A percentile compares a stretch with the other conserved stretches of the same genome.
Evolutionary conservation across 208 protist species (phyloP).

Genomic region (Trichomonas gallinae): DNA sequence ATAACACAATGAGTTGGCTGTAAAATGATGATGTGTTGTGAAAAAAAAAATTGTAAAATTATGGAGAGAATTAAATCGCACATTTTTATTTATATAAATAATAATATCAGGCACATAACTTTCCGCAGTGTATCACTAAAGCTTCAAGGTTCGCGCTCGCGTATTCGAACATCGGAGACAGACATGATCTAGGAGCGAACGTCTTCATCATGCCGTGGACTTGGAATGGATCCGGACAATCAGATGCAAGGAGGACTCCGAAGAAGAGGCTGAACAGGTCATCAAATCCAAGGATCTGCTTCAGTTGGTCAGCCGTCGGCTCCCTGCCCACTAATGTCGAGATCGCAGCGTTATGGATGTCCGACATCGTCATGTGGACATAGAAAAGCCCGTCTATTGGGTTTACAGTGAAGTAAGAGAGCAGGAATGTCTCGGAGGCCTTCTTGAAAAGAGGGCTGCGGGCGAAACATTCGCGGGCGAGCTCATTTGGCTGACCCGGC

Average conservation of each 20-base stretch:
- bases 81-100: too few species aligned
- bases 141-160: not conserved
- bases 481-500: not conserved
- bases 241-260: not conserved
- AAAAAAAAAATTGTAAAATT: too few species aligned
- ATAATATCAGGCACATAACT: not conserved
- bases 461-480: not conserved
- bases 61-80: too few species aligned
- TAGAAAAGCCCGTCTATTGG: not conserved
- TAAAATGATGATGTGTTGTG: too few species aligned
- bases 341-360: not conserved
- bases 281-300: not conserved
- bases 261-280: not conserved
- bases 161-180: not conserved
- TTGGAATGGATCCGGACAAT: not conserved
- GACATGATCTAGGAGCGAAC: not conserved
- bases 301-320: not conserved
- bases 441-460: not conserved
- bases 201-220: not conserved
- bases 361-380: not conserved
- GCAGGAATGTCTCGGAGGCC: not conserved
- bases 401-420: not conserved
- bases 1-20: too few species aligned
- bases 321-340: not conserved
- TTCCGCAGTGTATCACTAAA: not conserved